Conservation (phyloP, 805 yeast genomes). For the Torulaspora microellipsoides region DNA sequence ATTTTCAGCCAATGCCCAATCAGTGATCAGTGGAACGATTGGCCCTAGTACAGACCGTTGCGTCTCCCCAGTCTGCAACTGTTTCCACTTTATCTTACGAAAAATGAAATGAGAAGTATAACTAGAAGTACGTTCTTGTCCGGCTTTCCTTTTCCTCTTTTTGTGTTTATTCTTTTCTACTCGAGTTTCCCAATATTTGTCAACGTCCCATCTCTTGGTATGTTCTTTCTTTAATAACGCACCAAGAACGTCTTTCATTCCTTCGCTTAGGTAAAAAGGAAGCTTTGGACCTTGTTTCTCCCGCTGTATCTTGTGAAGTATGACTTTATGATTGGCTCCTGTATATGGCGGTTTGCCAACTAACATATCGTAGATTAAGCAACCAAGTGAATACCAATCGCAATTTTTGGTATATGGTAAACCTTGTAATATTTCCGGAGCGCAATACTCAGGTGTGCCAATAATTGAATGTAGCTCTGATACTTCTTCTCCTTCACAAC, state of each 20-base stretch:
- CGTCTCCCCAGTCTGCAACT: slow-evolving; percentile 46
- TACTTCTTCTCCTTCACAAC: slow-evolving; percentile 28
- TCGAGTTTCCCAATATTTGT: slow-evolving; percentile 43
- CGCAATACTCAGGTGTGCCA: slow-evolving; percentile 53
- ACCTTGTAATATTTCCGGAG: slow-evolving; percentile 82
- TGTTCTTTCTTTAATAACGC: slow-evolving; percentile 69
- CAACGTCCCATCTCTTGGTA: slow-evolving; percentile 57
- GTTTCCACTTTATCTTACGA: slow-evolving; percentile 68
- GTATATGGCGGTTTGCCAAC: slow-evolving; percentile 88
- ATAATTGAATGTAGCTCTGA: slow-evolving; percentile 37
- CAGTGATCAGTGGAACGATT: slow-evolving; percentile 73
- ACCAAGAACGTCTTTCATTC: slow-evolving; percentile 70
- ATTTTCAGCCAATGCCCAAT: slow-evolving; percentile 80
- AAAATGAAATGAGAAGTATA: slow-evolving; percentile 69
- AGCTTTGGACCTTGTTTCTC: slow-evolving; percentile 51
- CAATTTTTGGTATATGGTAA: slow-evolving; percentile 71
- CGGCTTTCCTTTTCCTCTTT: slow-evolving; percentile 28
- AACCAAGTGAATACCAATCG: slow-evolving; percentile 92
- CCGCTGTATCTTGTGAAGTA: slow-evolving; percentile 67
- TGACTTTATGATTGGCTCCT: slow-evolving; percentile 71
- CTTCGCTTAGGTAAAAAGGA: slow-evolving; percentile 73
- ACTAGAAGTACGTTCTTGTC: slow-evolving; percentile 28
- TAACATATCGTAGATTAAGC: slow-evolving; percentile 71
- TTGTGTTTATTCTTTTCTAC: slow-evolving; percentile 11
- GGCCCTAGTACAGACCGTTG: slow-evolving; percentile 56